Evolutionary conservation across 768 basidiomycete genomes (phyloP).

Genomic region (Phallus indusiatus): DNA sequence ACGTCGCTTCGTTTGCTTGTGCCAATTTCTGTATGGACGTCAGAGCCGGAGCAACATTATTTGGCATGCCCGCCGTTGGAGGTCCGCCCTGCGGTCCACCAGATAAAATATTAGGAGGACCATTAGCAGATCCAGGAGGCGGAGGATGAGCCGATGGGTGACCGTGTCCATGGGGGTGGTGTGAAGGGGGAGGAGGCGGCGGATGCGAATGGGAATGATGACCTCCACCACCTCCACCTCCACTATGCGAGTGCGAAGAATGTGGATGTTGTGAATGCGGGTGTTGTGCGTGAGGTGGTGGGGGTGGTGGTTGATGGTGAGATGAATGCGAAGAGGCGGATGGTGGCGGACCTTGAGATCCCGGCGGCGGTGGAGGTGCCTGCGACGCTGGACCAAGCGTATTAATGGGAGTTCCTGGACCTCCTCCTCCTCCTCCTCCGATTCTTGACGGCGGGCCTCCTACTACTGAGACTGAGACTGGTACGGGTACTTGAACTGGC

Average conservation of each 20-base stretch:
- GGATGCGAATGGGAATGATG: neutral
- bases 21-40: constrained; percentile 67
- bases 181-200: constrained; percentile 30
- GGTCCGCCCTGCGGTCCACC: constrained; percentile 25
- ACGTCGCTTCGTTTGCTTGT: constrained; percentile 86
- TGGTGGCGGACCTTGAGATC: too few relatives aligned
- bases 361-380: too few relatives aligned
- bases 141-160: constrained; percentile 35
- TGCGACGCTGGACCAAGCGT: too few relatives aligned
- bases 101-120: constrained; percentile 24
- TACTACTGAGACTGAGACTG: too few relatives aligned
- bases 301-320: constrained; percentile 59
- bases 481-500: too few relatives aligned
- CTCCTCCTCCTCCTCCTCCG: too few relatives aligned
- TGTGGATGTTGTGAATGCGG: constrained; percentile 13
- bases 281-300: constrained; percentile 36
- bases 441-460: too few relatives aligned
- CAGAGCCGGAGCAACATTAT: constrained; percentile 24
- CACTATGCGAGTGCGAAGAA: constrained; percentile 14
- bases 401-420: too few relatives aligned
- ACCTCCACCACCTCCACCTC: neutral
- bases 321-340: constrained; percentile 7
- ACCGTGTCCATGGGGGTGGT: constrained; percentile 24
- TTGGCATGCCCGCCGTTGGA: constrained; percentile 25
- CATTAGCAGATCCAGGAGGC: constrained; percentile 28